Conservation (phyloP, 1,284 basidiomycete genomes). For the Malassezia vespertilionis region DNA sequence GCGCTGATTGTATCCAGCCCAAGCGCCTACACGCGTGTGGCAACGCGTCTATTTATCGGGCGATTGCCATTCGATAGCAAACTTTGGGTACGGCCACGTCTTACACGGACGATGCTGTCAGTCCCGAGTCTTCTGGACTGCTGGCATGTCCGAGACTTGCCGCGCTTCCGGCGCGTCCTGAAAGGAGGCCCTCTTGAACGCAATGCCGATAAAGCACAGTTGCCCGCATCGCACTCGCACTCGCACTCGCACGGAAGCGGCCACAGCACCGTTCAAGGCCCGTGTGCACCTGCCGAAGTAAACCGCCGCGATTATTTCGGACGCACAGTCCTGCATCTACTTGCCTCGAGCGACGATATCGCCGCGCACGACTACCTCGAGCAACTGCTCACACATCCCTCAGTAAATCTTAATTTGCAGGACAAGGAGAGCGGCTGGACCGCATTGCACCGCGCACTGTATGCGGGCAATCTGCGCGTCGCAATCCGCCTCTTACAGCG, state of each 20-base stretch:
- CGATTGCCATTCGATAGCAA: too few species aligned
- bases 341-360: slow-evolving; percentile 57
- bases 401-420: slow-evolving; percentile 66
- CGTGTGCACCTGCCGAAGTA: slow-evolving; percentile 53
- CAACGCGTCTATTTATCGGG: too few species aligned
- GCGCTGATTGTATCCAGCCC: too few species aligned
- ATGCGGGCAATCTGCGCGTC: slow-evolving; percentile 68
- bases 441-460: slow-evolving; percentile 78
- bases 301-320: slow-evolving; percentile 65
- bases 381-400: slow-evolving; percentile 66
- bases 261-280: slow-evolving; percentile 20
- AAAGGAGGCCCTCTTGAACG: slow-evolving; percentile 29
- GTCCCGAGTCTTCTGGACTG: slow-evolving; percentile 36
- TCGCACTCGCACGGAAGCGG: background rate
- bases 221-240: slow-evolving; percentile 4
- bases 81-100: too few species aligned
- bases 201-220: background rate
- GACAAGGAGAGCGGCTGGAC: slow-evolving; percentile 66
- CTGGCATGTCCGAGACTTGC: slow-evolving; percentile 39
- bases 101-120: slow-evolving; percentile 11
- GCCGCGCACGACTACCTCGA: slow-evolving; percentile 68
- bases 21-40: too few species aligned
- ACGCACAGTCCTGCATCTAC: slow-evolving; percentile 70
- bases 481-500: slow-evolving; percentile 66
- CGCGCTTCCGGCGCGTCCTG: slow-evolving; percentile 35